These are phyloP conservation scores for Chamaecyparis obtusa DNA, from an alignment of 75 land plant species.

Conservation along the genomic window DNA sequence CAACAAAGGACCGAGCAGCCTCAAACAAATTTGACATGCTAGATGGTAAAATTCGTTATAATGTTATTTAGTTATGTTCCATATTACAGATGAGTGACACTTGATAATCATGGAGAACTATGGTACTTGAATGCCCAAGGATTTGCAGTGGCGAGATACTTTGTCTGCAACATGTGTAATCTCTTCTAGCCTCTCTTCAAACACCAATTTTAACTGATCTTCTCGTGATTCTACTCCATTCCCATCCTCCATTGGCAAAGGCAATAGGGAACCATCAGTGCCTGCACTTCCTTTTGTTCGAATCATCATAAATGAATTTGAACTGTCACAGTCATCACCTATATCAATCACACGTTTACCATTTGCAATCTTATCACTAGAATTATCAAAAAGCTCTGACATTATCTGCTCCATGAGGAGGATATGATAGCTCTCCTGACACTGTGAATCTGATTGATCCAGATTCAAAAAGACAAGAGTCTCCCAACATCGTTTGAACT, in stretches of 20 bases:
- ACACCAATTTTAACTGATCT: slow-evolving; percentile 57
- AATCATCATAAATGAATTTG: slow-evolving; percentile 76
- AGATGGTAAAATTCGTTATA: not conserved
- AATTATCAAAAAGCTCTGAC: slow-evolving; percentile 62
- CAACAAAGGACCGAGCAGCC: not conserved
- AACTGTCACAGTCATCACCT: slow-evolving; percentile 51
- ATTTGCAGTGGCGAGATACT: slow-evolving; percentile 29
- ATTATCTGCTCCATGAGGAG: slow-evolving; percentile 50
- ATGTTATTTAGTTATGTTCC: not conserved
- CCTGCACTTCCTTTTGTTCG: slow-evolving; percentile 4
- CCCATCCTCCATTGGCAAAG: slow-evolving; percentile 20
- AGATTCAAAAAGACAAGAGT: slow-evolving; percentile 63
- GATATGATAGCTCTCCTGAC: slow-evolving; percentile 47
- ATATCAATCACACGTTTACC: slow-evolving; percentile 72
- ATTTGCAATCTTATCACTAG: slow-evolving; percentile 24
- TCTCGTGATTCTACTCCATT: slow-evolving; percentile 38
- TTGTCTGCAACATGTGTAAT: slow-evolving; percentile 65
- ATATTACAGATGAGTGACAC: not conserved
- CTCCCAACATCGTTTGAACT: slow-evolving; percentile 90
- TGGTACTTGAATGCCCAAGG: not conserved
- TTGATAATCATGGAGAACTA: not conserved
- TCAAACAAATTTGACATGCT: not conserved
- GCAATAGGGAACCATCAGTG: slow-evolving; percentile 11
- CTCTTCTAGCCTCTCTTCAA: slow-evolving; percentile 66
- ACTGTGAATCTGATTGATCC: slow-evolving; percentile 33